Base-by-base conservation (phyloP, 2,329 filamentous ascomycete species). In the Alternaria angustiovoidea region DNA sequence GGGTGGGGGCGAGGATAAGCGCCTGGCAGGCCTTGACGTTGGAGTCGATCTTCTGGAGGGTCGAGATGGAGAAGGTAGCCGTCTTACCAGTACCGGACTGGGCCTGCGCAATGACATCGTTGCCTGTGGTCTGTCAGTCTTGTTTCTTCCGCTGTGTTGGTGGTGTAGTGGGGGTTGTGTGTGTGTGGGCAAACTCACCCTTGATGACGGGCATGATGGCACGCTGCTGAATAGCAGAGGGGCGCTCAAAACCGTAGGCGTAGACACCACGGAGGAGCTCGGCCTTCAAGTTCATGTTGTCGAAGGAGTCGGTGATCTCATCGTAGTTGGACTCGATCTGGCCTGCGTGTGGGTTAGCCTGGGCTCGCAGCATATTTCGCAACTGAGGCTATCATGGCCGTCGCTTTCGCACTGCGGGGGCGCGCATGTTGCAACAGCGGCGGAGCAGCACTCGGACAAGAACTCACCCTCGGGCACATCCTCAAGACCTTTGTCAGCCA, bases 281-380 rank as follows among this genome's bases (percentile, higher is more conserved):
- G 70, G 93, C 81, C 89, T 96, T 97, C 79, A 99, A 89, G 85
- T 89, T 90, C 95, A 99, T 99, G 77, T 94, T 88, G 85, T 99
- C 95, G 85, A 99, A 99, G 65, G 93, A 97, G 85, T 99, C 96
- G 84, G 95, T 94, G 79, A 94, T 94, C 89, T 98, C 94, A 88
- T 99, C 95, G 87, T 98, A 99, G 92, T 99, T 99, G 81, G 94
- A 97, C 89, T 99, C 96, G 88, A 99, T 99, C 87, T 96, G 93
- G 84, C 91, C 94, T 97, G 81, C 77, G 80, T 60, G 60, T 54
- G 64, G 55, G 64, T 69, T 70, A 68, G 65, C 51, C 43, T 39
- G 32, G 26, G 51, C 51, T 52, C 58, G 55, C 61, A 20, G 32
- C 41, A 51, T 28, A 26, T 24, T 28, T 43, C 44, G 34, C 53